These are phyloP conservation scores for Sporothrix pallida DNA, from an alignment of 2,329 filamentous ascomycete species.

Conservation along the genomic window DNA sequence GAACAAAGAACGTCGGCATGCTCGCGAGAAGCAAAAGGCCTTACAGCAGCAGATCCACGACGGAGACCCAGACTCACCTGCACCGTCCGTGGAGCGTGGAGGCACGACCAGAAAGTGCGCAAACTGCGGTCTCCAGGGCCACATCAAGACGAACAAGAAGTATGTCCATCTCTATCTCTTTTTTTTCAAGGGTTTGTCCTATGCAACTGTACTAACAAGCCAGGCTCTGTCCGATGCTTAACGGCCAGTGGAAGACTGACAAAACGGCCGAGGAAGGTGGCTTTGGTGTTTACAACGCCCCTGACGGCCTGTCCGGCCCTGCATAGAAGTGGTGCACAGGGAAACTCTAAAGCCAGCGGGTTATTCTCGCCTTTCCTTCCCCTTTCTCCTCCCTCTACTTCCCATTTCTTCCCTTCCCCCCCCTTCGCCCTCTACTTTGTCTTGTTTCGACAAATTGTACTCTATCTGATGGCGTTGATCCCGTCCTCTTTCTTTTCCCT, in stretches of 20 bases:
- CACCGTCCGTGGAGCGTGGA: conserved; percentile 57
- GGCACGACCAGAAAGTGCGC: conserved; percentile 91
- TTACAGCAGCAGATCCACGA: conserved; percentile 54
- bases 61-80: conserved; percentile 59
- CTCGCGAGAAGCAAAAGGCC: conserved; percentile 87
- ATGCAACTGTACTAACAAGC: conserved; percentile 52
- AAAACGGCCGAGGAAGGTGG: conserved; percentile 63
- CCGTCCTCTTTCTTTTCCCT: not conserved
- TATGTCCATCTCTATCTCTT: conserved; percentile 49
- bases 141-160: conserved; percentile 99
- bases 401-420: not conserved
- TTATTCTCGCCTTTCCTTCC: not conserved
- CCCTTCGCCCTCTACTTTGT: not conserved
- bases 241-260: conserved; percentile 75
- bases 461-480: not conserved
- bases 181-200: conserved; percentile 39
- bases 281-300: conserved; percentile 59
- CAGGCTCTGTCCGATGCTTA: conserved; percentile 77
- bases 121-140: conserved; percentile 94
- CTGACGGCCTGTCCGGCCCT: conserved; percentile 33
- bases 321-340: conserved; percentile 21
- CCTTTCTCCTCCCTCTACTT: not conserved
- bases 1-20: conserved; percentile 88
- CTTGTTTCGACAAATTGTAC: not conserved
- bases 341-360: too few species aligned